Base-by-base conservation (phyloP, 2,329 filamentous ascomycete genomes). In the Aspergillus luchuensis region DNA sequence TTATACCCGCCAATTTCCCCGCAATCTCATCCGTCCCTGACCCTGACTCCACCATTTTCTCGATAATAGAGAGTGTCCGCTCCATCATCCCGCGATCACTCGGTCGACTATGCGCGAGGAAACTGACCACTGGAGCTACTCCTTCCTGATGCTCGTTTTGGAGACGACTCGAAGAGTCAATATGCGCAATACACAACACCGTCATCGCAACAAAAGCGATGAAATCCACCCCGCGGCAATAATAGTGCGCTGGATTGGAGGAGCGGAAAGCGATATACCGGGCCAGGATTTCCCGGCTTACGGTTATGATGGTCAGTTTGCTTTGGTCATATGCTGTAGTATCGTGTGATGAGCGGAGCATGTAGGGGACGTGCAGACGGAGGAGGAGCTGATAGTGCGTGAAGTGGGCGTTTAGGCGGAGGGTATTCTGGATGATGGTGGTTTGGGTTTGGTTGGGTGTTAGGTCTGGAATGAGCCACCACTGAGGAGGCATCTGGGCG, bases 331-430 rank as follows among this genome's bases (percentile, higher is more conserved):
- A 79, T 15, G 2, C 76, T 75, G 6, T 57, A 54, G 15, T 0
- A 0, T 73, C 70, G 5, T 59, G 56, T 3, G 71, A 68, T 6
- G 72, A 61, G 23, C 76, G 78, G 10, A 86, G 76, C 71, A 86
- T 81, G 30, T 83, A 85, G 0, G 84, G 85, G 1, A 87, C 75
- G 61, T 87, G 84, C 0, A 86, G 76, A 8, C 83, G 76, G 36
- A 83, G 78, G 7, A 85, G 71, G 3, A 86, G 75, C 36, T 81
- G 78, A 64, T 81, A 80, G 62, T 86, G 81, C 2, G 79, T 76
- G 49, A 86, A 76, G 59, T 86, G 84, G 6, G 80, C 69, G 66
- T 82, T 79, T 6, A 81, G 64, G 5, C 75, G 73, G 5, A 70
- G 60, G 36, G 72, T 74, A 39, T 79, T 70, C 6, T 61, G 11